phyloP scores from a whole-genome alignment of 768 basidiomycete genomes.

The Lactarius indigo region DNA sequence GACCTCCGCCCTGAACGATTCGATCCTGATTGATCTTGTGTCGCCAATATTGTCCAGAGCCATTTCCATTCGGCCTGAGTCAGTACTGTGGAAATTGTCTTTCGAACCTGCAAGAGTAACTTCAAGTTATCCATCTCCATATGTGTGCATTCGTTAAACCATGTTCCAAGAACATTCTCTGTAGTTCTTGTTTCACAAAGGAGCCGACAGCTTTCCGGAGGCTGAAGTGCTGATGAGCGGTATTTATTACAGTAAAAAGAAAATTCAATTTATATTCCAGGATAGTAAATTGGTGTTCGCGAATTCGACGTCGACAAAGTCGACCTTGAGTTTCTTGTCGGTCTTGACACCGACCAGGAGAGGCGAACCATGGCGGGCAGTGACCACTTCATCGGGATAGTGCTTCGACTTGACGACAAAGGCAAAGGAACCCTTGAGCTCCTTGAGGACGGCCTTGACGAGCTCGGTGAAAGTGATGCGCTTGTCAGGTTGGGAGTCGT shows the following conservation, averaged over 20 bases:
- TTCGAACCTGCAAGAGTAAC: background rate
- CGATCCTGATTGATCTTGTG: background rate
- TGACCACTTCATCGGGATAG: conserved; percentile 94
- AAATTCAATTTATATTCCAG: no score
- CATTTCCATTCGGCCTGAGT: background rate
- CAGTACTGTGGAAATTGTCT: background rate
- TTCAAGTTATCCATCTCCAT: no score
- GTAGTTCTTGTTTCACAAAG: no score
- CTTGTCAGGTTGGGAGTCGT: conserved; percentile 87
- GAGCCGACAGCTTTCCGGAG: no score
- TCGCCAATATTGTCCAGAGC: no score
- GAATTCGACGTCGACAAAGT: conserved; percentile 98
- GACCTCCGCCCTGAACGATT: background rate
- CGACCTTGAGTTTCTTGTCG: conserved; percentile 99
- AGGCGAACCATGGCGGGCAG: conserved; percentile 94
- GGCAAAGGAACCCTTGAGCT: conserved; percentile 97
- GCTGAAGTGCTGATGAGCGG: no score
- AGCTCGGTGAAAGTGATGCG: conserved; percentile 84
- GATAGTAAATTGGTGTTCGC: no score
- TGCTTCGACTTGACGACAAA: conserved; percentile 98
- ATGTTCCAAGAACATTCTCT: no score
- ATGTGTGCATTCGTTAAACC: no score
- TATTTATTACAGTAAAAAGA: no score
- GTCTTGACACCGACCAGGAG: conserved; percentile 98
- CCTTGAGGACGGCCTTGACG: conserved; percentile 93